Percentiles rank a stretch among this genome's conserved stretches.
These are phyloP conservation scores for Eucalyptus viminalis DNA, from an alignment of 345 rosid genomes.

Conservation along the genomic window DNA sequence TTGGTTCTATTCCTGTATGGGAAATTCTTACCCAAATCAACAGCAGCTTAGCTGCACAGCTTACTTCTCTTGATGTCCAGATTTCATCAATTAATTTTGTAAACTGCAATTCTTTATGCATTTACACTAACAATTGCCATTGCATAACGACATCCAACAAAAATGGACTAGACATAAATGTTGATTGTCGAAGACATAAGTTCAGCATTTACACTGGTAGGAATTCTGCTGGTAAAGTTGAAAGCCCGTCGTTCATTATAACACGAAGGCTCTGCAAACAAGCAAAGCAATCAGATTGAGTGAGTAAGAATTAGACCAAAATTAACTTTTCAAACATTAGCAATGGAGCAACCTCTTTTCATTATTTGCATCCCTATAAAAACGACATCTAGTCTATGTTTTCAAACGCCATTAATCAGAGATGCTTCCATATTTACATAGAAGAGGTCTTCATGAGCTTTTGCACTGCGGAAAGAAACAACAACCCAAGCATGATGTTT, in stretches of 20 bases:
- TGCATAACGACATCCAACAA: background rate
- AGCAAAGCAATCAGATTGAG: constrained; percentile 9
- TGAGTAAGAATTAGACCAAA: background rate
- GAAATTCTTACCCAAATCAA: background rate
- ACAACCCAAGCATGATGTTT: background rate
- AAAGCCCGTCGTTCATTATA: constrained; percentile 86
- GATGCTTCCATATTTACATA: background rate
- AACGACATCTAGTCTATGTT: background rate
- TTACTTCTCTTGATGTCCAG: background rate
- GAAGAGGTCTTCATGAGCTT: background rate
- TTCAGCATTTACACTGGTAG: constrained; percentile 61
- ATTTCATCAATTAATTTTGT: background rate
- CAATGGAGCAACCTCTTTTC: background rate
- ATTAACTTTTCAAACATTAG: background rate
- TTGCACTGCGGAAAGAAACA: background rate
- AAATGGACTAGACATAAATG: background rate
- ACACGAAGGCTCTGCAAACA: constrained; percentile 68
- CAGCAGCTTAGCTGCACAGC: background rate
- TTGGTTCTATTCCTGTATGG: background rate
- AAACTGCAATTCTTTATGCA: background rate
- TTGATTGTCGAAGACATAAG: background rate
- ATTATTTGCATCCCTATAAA: background rate
- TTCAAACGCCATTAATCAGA: background rate
- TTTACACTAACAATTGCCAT: background rate
- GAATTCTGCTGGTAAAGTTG: constrained; percentile 72